phyloP scores from a whole-genome alignment of 208 protist species.

The Angomonas desouzai region DNA sequence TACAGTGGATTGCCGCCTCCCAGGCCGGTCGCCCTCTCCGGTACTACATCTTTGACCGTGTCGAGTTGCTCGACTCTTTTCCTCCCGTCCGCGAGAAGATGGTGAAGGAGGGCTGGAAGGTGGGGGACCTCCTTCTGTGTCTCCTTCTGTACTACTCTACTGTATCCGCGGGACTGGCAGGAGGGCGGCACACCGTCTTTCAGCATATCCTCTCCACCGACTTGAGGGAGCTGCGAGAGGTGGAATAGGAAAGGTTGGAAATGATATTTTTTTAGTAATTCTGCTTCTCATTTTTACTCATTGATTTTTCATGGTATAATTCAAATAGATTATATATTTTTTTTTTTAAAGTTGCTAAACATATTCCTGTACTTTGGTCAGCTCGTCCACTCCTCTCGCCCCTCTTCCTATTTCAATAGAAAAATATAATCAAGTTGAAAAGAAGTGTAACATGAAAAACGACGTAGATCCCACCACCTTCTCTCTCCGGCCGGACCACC shows the following conservation, averaged over 20 bases:
- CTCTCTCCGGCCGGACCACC: conserved; percentile 85
- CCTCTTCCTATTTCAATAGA: no score
- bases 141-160: conserved; percentile 22
- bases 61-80: conserved; percentile 16
- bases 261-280: background rate
- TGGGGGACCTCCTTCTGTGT: conserved; percentile 28
- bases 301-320: background rate
- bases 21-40: conserved; percentile 34
- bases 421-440: no score
- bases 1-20: conserved; percentile 83
- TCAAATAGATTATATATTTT: conserved; percentile 3
- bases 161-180: background rate
- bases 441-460: no score
- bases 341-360: no score
- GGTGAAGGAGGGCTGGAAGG: conserved; percentile 28
- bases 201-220: conserved; percentile 1
- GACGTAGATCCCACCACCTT: conserved; percentile 77
- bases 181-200: background rate
- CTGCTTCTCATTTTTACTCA: background rate
- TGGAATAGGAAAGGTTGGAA: background rate
- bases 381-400: no score
- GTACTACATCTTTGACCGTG: conserved; percentile 50
- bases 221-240: background rate
- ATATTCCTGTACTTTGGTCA: no score
- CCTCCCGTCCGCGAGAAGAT: conserved; percentile 26